phyloP scores from a whole-genome alignment of 192 early-diverging fungal genomes.

The Gamsiella multidivaricata region DNA sequence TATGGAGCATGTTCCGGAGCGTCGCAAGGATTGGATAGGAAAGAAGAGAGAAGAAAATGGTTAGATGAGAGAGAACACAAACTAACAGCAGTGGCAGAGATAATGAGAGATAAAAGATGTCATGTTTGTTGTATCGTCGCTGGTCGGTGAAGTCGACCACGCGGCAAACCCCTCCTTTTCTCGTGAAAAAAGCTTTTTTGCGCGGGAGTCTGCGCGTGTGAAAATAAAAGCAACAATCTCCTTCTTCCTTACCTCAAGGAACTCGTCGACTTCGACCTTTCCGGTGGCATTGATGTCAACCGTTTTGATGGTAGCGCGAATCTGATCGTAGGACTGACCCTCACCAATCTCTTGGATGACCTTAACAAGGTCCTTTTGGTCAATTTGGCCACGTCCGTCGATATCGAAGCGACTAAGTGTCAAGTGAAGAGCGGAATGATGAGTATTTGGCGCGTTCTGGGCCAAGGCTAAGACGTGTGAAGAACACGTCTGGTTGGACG shows the following conservation, averaged over 20 bases:
- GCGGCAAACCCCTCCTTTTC: constrained; percentile 1
- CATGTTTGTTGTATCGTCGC: neutral
- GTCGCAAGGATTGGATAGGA: too few relatives aligned
- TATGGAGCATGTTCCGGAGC: neutral
- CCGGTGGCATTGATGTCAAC: constrained; percentile 74
- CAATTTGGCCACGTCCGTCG: constrained; percentile 75
- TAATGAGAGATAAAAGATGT: neutral
- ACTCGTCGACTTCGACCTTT: constrained; percentile 83
- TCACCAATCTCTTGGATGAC: constrained; percentile 73
- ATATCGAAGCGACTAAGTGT: constrained; percentile 58
- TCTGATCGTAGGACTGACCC: constrained; percentile 78
- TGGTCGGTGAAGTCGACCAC: neutral
- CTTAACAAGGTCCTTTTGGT: constrained; percentile 73
- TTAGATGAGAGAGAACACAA: neutral
- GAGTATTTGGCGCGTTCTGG: neutral
- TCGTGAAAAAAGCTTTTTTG: neutral
- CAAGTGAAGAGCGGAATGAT: neutral
- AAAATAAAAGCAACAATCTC: neutral
- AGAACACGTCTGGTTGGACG: too few relatives aligned
- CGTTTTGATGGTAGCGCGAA: constrained; percentile 74
- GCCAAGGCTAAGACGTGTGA: too few relatives aligned
- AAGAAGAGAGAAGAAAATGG: constrained; percentile 5
- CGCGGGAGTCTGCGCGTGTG: neutral
- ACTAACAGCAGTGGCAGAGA: constrained; percentile 1
- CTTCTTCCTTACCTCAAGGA: constrained; percentile 74